Base-by-base conservation (phyloP, 495 filamentous ascomycete genomes). In the Halenospora varia region DNA sequence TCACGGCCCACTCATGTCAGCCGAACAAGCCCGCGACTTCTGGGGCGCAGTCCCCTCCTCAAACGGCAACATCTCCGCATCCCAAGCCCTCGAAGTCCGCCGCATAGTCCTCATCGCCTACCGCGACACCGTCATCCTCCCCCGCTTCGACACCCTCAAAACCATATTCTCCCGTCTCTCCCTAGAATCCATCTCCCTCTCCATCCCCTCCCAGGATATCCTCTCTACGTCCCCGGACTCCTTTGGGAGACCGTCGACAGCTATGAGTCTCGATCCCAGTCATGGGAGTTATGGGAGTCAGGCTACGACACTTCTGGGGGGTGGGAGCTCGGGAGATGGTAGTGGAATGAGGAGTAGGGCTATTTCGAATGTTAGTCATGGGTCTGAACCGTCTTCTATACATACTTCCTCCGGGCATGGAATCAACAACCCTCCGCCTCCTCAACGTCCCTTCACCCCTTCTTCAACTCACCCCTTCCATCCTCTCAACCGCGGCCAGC, bases 121-220 rank as follows among this genome's bases (percentile, higher is more conserved):
- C 74, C 86, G 95, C 22, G 92, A 97, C 70, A 84, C 81, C 45
- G 84, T 97, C 24, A 88, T 99, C 55, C 72, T 97, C 8, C 87
- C 89, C 4, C 81, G 92, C 20, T 90, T 92, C 70, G 89, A 96
- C 49, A 82, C 83, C 10, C 81, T 99, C 23, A 90, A 93, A 69
- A 79, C 83, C 10, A 94, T 92, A 23, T 97, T 99, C 74, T 96
- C 91, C 10, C 83, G 92, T 10, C 81, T 99, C 15, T 89, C 84
- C 10, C 82, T 99, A 6, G 93, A 97, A 18, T 53, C 49, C 13
- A 59, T 58, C 9, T 59, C 60, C 11, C 39, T 58, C 6, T 24
- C 47, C 1, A 2, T 60, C 1, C 59, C 61, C 10, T 17, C 25
- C 2, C 18, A 22, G 4, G 65, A 64, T 25, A 59, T 57, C 19